These are phyloP conservation scores for Clonostachys byssicola DNA, from an alignment of 2,329 filamentous ascomycete species.

Conservation along the genomic window DNA sequence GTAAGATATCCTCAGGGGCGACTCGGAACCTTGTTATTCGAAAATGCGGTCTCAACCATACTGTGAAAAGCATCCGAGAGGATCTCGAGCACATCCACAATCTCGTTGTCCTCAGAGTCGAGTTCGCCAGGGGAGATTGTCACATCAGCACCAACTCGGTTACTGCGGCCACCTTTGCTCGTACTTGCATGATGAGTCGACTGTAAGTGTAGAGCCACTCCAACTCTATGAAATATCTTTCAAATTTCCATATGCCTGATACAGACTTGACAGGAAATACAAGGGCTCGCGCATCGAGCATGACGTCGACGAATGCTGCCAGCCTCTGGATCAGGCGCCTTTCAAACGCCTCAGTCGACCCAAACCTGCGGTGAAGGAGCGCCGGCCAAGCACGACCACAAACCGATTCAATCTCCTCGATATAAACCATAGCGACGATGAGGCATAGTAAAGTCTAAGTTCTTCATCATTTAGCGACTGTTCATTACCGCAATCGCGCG, in stretches of 20 bases:
- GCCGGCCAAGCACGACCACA: constrained; percentile 3
- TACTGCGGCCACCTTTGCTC: constrained; percentile 69
- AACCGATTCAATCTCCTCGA: constrained; percentile 63
- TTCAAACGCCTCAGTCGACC: neutral
- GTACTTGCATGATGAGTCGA: constrained; percentile 71
- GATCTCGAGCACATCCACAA: constrained; percentile 84
- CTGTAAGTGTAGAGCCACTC: constrained; percentile 27
- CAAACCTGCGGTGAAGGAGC: neutral
- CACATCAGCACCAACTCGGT: constrained; percentile 75
- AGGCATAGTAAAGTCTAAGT: too few species aligned
- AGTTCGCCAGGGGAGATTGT: constrained; percentile 53
- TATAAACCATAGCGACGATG: constrained; percentile 31
- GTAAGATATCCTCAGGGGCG: constrained; percentile 62
- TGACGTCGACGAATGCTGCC: constrained; percentile 68
- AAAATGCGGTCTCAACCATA: constrained; percentile 52
- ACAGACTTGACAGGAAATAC: constrained; percentile 52
- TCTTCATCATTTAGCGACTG: too few species aligned
- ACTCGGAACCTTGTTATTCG: constrained; percentile 72
- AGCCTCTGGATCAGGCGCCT: constrained; percentile 35
- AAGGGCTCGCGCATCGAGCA: constrained; percentile 68
- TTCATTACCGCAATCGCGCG: too few species aligned
- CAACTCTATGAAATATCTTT: neutral
- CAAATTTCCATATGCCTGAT: constrained; percentile 7
- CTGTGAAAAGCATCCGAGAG: constrained; percentile 59
- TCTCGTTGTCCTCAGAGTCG: constrained; percentile 63